Conservation (phyloP, 1,284 basidiomycete genomes). For the Cutaneotrichosporon dermatis region DNA sequence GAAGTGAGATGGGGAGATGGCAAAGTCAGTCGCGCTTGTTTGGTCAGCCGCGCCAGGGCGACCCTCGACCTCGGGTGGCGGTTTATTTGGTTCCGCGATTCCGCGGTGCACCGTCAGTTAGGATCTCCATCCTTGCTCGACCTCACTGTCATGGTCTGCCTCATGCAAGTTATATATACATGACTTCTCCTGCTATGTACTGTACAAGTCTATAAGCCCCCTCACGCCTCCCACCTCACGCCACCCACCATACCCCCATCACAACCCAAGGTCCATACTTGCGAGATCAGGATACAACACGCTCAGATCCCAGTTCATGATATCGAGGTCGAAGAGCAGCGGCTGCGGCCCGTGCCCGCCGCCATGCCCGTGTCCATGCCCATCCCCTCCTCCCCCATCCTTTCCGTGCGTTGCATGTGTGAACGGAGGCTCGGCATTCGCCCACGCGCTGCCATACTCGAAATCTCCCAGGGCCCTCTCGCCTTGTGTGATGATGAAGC, state of each 20-base stretch:
- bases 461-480: not conserved
- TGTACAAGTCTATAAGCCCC: too few relatives aligned
- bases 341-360: not conserved
- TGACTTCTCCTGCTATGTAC: too few relatives aligned
- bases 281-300: conserved; percentile 11
- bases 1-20: too few relatives aligned
- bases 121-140: too few relatives aligned
- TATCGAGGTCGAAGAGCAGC: conserved; percentile 9
- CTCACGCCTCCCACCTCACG: too few relatives aligned
- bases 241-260: too few relatives aligned
- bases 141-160: too few relatives aligned
- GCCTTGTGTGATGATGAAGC: conserved; percentile 5
- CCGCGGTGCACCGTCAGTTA: too few relatives aligned
- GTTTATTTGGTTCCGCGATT: conserved; percentile 1
- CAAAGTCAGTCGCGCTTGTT: conserved; percentile 3
- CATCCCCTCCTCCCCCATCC: not conserved
- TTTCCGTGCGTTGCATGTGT: too few relatives aligned
- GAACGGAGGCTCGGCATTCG: not conserved
- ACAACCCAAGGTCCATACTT: not conserved
- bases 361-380: not conserved
- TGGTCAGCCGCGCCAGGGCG: not conserved
- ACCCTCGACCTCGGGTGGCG: too few relatives aligned
- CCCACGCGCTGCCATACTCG: too few relatives aligned
- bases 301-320: conserved; percentile 14
- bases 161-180: too few relatives aligned